A percentile compares a stretch with the other conserved stretches of the same genome.
These are phyloP conservation scores for Lanmaoa pseudosensibilis DNA, from an alignment of 768 basidiomycete genomes.

Conservation along the genomic window DNA sequence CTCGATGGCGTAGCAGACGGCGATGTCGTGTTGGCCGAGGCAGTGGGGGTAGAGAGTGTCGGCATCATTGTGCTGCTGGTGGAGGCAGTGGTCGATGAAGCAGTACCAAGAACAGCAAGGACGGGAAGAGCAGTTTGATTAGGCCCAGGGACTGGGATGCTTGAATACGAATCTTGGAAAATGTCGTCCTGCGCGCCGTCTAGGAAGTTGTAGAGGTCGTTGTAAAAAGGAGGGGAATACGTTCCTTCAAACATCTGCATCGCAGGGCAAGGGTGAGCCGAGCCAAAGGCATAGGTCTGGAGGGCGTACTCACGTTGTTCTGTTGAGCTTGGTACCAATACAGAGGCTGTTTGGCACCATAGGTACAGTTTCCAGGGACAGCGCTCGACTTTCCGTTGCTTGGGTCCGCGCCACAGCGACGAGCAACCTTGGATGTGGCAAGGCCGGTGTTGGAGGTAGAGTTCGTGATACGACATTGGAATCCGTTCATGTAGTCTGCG, in stretches of 20 bases:
- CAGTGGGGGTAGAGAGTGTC: background rate
- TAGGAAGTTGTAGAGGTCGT: slow-evolving; percentile 64
- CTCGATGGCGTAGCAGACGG: slow-evolving; percentile 2
- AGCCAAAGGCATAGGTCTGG: background rate
- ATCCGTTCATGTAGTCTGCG: slow-evolving; percentile 72
- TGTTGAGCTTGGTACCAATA: slow-evolving; percentile 67
- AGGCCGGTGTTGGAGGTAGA: slow-evolving; percentile 52
- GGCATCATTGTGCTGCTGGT: background rate
- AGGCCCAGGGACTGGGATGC: slow-evolving; percentile 46
- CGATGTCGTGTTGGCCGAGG: background rate
- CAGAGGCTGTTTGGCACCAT: slow-evolving; percentile 67
- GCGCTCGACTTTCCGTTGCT: slow-evolving; percentile 42
- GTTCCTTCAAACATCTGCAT: slow-evolving; percentile 64
- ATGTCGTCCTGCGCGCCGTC: slow-evolving; percentile 77
- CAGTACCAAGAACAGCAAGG: background rate
- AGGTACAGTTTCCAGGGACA: slow-evolving; percentile 65
- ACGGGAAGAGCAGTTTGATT: slow-evolving; percentile 28
- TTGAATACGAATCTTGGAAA: slow-evolving; percentile 57
- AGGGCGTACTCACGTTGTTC: slow-evolving; percentile 51
- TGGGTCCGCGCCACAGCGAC: slow-evolving; percentile 64
- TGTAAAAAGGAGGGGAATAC: slow-evolving; percentile 65
- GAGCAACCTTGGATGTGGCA: slow-evolving; percentile 57
- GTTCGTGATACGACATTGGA: slow-evolving; percentile 61
- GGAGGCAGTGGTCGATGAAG: background rate
- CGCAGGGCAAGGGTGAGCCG: background rate